Base-by-base conservation (phyloP, 225 moss, liverwort and hornwort genomes). In the Climacium dendroides region DNA sequence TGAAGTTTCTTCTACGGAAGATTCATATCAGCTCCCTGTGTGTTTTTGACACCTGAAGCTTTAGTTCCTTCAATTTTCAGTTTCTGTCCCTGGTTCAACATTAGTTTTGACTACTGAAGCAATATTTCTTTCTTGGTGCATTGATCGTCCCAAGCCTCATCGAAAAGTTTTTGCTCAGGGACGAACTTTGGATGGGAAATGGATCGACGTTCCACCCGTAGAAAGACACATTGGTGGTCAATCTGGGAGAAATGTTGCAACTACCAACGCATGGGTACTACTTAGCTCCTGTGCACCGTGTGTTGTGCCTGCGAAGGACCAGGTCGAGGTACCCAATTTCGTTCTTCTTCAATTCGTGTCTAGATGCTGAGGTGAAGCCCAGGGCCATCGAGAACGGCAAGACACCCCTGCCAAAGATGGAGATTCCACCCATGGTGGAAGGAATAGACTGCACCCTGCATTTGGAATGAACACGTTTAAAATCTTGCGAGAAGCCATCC, bases 201-300 rank as follows among this genome's bases (percentile, higher is more conserved):
- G 95, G 94, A 87, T 88, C 50, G 83, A 94, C 79, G 90, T 94
- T 26, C 91, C 92, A 48, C 91, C 94, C 66, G 48, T 58, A 74
- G 58, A n/a, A n/a, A n/a, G 92, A 90, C n/a, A 96, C 94, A 13
- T 81, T 96, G 53, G 93, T 96, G 30, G 94, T 94, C 73, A 93
- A 96, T 74, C 88, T 94, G 74, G 94, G 93, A 47, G 93, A 96
- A 63, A 92, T 93, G 93, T 80, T 96, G 80, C 93, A 94, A 90
- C 84, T 96, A 75, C 92, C 93, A 25, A 96, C 94, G 57, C 90
- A 91, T 19, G 93, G 93, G 80, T 94, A 93, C 80, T 94, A 93
- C 81, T 83, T 95, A 67, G 95, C 95, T 18, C 93, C 92, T 59
- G 91, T 94, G 54, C 94, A 95, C 85, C 92, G 92, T 59, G 58